Conservation (phyloP, 495 filamentous ascomycete species). For the Hypoxylon fuscum region DNA sequence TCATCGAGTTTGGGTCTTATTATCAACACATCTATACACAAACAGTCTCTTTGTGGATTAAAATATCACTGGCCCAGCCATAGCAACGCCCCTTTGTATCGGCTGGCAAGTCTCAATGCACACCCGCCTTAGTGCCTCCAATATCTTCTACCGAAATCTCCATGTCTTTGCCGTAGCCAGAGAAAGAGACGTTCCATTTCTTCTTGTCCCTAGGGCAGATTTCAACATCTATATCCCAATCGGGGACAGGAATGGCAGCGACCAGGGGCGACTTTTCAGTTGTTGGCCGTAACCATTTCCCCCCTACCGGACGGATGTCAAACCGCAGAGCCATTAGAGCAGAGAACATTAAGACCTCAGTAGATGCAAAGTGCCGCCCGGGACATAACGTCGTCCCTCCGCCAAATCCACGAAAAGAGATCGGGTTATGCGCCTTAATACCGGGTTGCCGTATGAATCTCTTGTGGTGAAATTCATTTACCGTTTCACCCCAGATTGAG, state of each 20-base stretch:
- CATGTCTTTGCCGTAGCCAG: conserved; percentile 1
- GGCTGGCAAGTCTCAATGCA: no score
- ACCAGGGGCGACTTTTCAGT: conserved; percentile 31
- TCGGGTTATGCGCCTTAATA: conserved; percentile 11
- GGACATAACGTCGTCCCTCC: conserved; percentile 41
- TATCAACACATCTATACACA: no score
- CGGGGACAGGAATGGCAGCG: not conserved
- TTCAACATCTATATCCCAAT: not conserved
- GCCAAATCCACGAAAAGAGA: conserved; percentile 45
- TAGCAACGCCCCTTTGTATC: no score
- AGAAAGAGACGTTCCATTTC: conserved; percentile 4
- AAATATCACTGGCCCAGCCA: no score
- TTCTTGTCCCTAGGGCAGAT: not conserved
- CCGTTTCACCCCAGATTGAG: conserved; percentile 50
- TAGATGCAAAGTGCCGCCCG: conserved; percentile 42
- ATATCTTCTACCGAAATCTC: conserved; percentile 10
- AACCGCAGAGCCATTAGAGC: conserved; percentile 24
- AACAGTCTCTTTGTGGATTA: not conserved
- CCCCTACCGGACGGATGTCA: conserved; percentile 19
- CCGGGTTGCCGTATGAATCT: conserved; percentile 27
- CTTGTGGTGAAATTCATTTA: conserved; percentile 33
- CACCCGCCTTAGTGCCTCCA: not conserved
- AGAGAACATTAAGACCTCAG: conserved; percentile 39
- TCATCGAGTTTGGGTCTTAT: not conserved
- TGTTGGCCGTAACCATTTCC: conserved; percentile 44